Percentiles rank a stretch among this genome's conserved stretches.
Evolutionary conservation across 2,329 filamentous ascomycete species (phyloP).

Genomic region (Paramyrothecium sp.): DNA sequence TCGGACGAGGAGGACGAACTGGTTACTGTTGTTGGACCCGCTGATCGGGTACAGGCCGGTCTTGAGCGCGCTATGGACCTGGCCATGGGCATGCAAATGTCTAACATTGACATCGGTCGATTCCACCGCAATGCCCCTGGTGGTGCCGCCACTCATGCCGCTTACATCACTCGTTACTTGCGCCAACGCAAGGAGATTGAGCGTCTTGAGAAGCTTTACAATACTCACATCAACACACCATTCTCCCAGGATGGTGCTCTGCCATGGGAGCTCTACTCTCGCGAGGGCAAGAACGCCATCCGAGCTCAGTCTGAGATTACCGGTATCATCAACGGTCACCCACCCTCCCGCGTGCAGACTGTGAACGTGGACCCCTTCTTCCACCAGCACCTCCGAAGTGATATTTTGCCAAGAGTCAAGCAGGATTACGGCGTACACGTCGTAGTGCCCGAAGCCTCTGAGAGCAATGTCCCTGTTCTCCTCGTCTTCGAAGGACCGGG

Average conservation of each 20-base stretch:
- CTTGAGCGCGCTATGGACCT: slow-evolving; percentile 85
- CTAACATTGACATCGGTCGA: slow-evolving; percentile 77
- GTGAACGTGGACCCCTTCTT: slow-evolving; percentile 76
- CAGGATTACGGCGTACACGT: slow-evolving; percentile 71
- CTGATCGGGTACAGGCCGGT: slow-evolving; percentile 70
- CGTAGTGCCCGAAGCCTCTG: slow-evolving; percentile 64
- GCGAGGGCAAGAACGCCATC: slow-evolving; percentile 79
- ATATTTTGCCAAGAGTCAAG: slow-evolving; percentile 62
- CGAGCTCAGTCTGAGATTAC: slow-evolving; percentile 74
- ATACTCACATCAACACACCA: slow-evolving; percentile 85
- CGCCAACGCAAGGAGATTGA: slow-evolving; percentile 78
- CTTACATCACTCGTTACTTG: slow-evolving; percentile 84
- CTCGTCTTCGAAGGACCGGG: slow-evolving; percentile 73
- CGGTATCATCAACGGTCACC: slow-evolving; percentile 70
- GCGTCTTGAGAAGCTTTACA: slow-evolving; percentile 75
- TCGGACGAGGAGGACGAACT: slow-evolving; percentile 75
- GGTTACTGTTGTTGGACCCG: slow-evolving; percentile 80
- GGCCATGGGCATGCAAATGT: slow-evolving; percentile 82
- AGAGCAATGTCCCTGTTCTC: slow-evolving; percentile 61
- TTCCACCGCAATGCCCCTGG: slow-evolving; percentile 73
- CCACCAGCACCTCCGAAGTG: slow-evolving; percentile 67
- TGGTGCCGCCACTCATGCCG: slow-evolving; percentile 75
- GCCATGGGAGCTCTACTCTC: slow-evolving; percentile 85
- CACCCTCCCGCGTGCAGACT: slow-evolving; percentile 67
- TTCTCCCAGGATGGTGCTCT: slow-evolving; percentile 66